Base-by-base conservation (phyloP, 768 basidiomycete genomes). In the Tylopilus balloui region DNA sequence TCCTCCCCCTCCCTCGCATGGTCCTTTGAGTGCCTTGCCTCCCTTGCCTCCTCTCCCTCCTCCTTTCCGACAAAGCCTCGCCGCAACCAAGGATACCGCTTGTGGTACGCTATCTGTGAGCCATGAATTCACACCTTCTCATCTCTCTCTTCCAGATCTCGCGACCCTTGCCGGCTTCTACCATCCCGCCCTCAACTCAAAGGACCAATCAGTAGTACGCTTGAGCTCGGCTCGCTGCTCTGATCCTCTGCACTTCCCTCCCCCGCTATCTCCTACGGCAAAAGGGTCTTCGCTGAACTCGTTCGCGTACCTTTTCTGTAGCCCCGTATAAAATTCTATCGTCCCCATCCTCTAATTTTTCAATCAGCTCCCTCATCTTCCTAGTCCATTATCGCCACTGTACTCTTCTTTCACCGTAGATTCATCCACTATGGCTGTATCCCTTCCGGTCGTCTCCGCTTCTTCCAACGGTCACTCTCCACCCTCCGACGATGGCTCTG, bases 151-250 rank as follows among this genome's bases (percentile, higher is more conserved):
- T 40, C 34, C 62, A 88, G 84, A 80, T 79, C 88, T 91, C 88
- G 88, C 88, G 88, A 91, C 88, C 88, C 89, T 91, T 90, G 83
- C 77, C 86, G 86, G 85, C 83, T 73, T 78, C 86, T 76, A 69
- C 71, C 69, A 57, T 59, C 63, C 79, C 85, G 77, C 70, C 70
- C 57, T 56, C 56, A 52, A 55, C 60, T 66, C 67, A 67, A 69
- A 70, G 65, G 63, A 68, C 63, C 64, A 58, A 69, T 62, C 68
- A 71, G 68, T 71, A 65, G 68, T 69, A 65, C 81, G 83, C 83
- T 84, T 81, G 83, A 85, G 86, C 78, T 66, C 73, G 66, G 78
- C 83, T 85, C 83, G 83, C 82, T 69, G 62, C 71, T 61, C 56
- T 60, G 68, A 66, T 55, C 51, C 28, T 50, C 50, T 51, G 44